Base-by-base conservation (phyloP, 2,329 filamentous ascomycete species). In the Penicillium sp. region DNA sequence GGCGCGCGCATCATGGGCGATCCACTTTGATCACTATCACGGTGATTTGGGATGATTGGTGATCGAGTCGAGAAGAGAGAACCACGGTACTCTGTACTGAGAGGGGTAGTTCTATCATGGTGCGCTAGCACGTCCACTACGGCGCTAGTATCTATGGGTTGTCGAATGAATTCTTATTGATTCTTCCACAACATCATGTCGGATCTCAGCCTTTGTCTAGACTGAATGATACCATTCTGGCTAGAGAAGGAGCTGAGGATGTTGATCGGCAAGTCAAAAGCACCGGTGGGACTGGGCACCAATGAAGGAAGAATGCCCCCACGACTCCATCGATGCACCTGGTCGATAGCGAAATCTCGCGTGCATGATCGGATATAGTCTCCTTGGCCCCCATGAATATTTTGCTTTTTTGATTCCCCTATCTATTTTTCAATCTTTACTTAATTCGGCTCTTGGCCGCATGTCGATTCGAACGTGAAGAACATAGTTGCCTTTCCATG, bases 301-400 rank as follows among this genome's bases (percentile, higher is more conserved):
- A 49, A 49, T 50, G 38, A 42, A 23, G 31, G 30, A 25, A 18
- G 35, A 9, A 11, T 13, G 4, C 35, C 27, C 12, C 27, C 26
- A 15, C 12, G 25, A 27, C 38, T 44, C 31, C 31, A 34, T 41
- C 32, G 31, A 39, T 36, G 35, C 38, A 39, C 41, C 38, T 26
- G 20, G 28, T 32, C 18, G n/a, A 30, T 18, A 26, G 26, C 31
- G 14, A 15, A 22, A 43, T 40, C 38, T 48, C 39, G 39, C 44
- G 37, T 51, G 43, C 44, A 50, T 41, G 42, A 48, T 39, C 43
- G 48, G 43, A 51, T 30, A 45, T 42, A 35, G 42, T 51, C 36
- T 49, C 42, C 38, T 30, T 20, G 20, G 14, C 11, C 25, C 20
- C 13, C 15, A 28, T 22, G 13, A 13, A 30, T 17, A 14, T 6